These are phyloP conservation scores for Phytophthora podocarpi DNA, from an alignment of 352 stramenopile species.

Conservation along the genomic window DNA sequence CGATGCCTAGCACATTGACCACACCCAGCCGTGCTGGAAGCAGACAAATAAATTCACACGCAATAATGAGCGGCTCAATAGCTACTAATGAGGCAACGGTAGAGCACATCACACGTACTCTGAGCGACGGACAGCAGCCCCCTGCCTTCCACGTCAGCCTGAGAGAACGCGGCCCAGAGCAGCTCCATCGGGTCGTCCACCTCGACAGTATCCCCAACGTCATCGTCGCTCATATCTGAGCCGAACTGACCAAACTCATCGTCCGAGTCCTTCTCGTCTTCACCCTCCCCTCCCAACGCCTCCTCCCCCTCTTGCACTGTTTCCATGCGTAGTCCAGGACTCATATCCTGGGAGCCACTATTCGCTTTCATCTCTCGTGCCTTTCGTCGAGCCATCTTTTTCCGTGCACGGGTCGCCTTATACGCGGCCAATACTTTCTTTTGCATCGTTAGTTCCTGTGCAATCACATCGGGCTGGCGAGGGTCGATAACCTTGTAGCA, in stretches of 20 bases:
- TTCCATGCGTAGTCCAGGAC: constrained; percentile 49
- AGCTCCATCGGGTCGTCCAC: constrained; percentile 71
- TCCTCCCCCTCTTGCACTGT: constrained; percentile 68
- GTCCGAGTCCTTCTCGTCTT: constrained; percentile 40
- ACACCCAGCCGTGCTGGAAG: constrained; percentile 60
- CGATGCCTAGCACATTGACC: constrained; percentile 63
- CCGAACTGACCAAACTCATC: constrained; percentile 54
- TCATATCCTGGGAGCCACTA: constrained; percentile 12
- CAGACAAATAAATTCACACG: constrained; percentile 3
- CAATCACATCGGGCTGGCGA: constrained; percentile 51
- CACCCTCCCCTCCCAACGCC: constrained; percentile 25
- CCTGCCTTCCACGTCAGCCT: constrained; percentile 43
- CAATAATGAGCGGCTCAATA: background rate
- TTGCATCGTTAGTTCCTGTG: constrained; percentile 56
- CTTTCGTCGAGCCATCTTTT: constrained; percentile 67
- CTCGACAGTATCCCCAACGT: constrained; percentile 44
- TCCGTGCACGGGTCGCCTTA: constrained; percentile 63
- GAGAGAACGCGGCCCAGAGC: constrained; percentile 67
- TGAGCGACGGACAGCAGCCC: constrained; percentile 55
- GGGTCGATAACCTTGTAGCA: constrained; percentile 72
- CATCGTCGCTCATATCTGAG: constrained; percentile 57
- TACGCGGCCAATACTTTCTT: constrained; percentile 73
- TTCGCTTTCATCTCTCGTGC: constrained; percentile 53
- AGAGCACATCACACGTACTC: constrained; percentile 37
- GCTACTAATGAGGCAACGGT: background rate